Conservation (phyloP, 106 monocot species). For the Phalaenopsis aphrodite region DNA sequence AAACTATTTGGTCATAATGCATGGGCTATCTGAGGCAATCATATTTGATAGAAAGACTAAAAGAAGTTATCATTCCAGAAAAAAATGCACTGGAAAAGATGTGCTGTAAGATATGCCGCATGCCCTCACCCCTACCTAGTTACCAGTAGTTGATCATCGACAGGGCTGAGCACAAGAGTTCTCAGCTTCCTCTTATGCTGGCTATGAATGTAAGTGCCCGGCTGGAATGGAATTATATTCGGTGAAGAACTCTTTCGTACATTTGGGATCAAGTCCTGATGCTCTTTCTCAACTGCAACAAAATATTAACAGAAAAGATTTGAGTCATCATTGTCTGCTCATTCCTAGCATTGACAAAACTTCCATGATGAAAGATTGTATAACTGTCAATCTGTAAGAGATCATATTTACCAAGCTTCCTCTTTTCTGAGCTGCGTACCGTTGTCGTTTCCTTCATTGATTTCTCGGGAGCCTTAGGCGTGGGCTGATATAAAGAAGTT, state of each 20-base stretch:
- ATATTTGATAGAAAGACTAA: neutral
- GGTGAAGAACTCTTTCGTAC: constrained; percentile 36
- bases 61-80: neutral
- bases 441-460: neutral
- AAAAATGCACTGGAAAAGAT: neutral
- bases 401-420: constrained; percentile 9
- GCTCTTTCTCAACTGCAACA: constrained; percentile 31
- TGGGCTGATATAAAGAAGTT: neutral
- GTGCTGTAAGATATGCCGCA: neutral
- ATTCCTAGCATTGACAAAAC: neutral
- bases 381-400: neutral
- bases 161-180: constrained; percentile 47
- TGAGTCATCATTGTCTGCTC: neutral
- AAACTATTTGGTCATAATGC: neutral
- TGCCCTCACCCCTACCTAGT: constrained; percentile 41
- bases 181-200: constrained; percentile 79
- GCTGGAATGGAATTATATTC: constrained; percentile 19
- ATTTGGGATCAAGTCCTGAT: constrained; percentile 52
- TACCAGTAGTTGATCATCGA: constrained; percentile 45
- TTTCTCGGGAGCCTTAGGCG: neutral
- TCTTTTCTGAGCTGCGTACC: neutral
- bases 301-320: neutral
- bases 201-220: constrained; percentile 31
- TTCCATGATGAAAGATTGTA: neutral
- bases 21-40: neutral